Evolutionary conservation across 495 filamentous ascomycete genomes (phyloP).

Genomic region (Podospora anserina): DNA sequence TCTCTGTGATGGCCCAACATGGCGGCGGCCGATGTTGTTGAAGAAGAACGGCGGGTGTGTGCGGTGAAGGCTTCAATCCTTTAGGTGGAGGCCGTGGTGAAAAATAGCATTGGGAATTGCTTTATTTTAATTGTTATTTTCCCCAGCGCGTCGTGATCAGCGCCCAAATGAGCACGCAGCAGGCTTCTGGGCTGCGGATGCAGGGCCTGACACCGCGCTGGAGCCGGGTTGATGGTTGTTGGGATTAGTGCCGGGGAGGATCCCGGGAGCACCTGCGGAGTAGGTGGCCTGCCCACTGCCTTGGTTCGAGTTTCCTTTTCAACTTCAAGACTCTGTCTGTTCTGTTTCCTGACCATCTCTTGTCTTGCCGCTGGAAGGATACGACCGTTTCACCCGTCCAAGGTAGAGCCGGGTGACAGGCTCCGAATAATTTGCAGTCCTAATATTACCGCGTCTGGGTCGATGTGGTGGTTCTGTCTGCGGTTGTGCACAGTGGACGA

Average conservation of each 20-base stretch:
- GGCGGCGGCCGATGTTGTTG: slow-evolving; percentile 6
- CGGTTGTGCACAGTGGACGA: no score
- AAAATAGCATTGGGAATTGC: slow-evolving; percentile 20
- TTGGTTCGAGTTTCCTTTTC: not conserved
- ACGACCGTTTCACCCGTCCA: not conserved
- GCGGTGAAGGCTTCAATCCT: slow-evolving; percentile 14
- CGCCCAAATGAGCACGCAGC: slow-evolving; percentile 22
- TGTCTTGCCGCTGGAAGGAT: not conserved
- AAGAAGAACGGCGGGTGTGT: not conserved
- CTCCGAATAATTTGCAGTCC: not conserved
- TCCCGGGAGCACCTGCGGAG: slow-evolving; percentile 10
- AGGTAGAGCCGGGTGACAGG: not conserved
- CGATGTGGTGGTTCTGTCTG: no score
- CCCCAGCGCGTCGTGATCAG: slow-evolving; percentile 19
- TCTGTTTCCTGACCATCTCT: no score
- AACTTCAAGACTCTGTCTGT: not conserved
- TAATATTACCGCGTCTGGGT: no score
- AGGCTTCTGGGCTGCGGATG: slow-evolving; percentile 18
- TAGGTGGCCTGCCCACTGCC: not conserved
- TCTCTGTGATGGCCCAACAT: slow-evolving; percentile 19
- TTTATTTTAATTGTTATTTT: slow-evolving; percentile 27
- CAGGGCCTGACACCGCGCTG: slow-evolving; percentile 22
- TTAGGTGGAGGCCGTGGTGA: slow-evolving; percentile 9
- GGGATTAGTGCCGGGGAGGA: slow-evolving; percentile 26
- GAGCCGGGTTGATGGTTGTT: slow-evolving; percentile 18